Evolutionary conservation across 2,329 filamentous ascomycete species (phyloP), one percentile per base, ranked within the genome.

Genomic region (Penicillium sp.): DNA sequence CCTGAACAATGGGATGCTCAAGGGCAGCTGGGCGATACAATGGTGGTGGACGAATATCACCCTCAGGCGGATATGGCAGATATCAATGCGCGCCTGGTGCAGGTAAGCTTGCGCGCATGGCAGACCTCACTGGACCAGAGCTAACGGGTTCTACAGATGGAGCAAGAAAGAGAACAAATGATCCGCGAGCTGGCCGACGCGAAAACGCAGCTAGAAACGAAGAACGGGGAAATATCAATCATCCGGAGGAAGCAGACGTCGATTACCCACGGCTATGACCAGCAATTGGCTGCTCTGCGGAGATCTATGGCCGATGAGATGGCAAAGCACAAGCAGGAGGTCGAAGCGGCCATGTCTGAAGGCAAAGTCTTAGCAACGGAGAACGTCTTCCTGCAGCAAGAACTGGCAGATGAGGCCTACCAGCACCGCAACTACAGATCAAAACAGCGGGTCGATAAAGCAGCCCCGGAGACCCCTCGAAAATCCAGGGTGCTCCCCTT

Each of bases 191-290:
- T 79, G 18, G 61, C 63, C 43, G 66, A 67, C 14, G 74, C 75
- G 18, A 78, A 71, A 59, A 68, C 70, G 11, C 65, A 75, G 38
- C 76, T 77, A 2, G 72, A 76, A 54, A 76, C 78, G 22, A 85
- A 84, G 66, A 72, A 80, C 7, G 85, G 85, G 31, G 85, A 87
- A 66, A 84, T 84, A 39, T 79, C 84, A 36, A 87, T 86, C 38
- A 79, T 87, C 16, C 79, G 85, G 13, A 76, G 80, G 18, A 86
- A 86, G 56, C 78, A 82, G 59, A 76, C 79, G 32, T 83, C 81
- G 61, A 69, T 80, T 9, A 72, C 69, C 24, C 80, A 81, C 56
- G 78, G 81, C 31, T 79, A 82, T 66, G 82, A 85, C 62, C 76
- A 77, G 47, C 77, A 81, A 62, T 64, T 86, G 14, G 70, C 73